These are phyloP conservation scores for Pseudogymnoascus sp. DNA, from an alignment of 2,329 filamentous ascomycete species.

Conservation along the genomic window DNA sequence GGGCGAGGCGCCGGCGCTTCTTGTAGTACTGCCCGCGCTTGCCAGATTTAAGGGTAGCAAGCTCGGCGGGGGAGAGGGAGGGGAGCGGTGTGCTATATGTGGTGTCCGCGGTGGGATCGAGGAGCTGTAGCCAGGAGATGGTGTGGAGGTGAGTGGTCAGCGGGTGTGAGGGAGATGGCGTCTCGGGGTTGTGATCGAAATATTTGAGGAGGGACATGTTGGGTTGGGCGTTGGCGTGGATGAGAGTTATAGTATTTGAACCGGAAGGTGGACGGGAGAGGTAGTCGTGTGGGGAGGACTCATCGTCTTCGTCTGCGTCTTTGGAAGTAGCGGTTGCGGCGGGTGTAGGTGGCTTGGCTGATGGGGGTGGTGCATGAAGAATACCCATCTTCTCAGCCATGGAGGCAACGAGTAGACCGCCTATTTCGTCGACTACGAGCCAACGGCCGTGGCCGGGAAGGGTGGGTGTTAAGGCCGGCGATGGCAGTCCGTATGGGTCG, in stretches of 20 bases:
- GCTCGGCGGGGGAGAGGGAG: constrained; percentile 47
- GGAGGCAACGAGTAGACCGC: constrained; percentile 60
- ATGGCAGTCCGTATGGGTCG: constrained; percentile 22
- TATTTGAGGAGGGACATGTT: constrained; percentile 84
- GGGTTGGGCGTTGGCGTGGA: constrained; percentile 77
- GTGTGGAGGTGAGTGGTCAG: constrained; percentile 74
- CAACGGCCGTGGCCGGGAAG: constrained; percentile 47
- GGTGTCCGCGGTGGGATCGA: constrained; percentile 67
- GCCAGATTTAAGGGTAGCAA: constrained; percentile 69
- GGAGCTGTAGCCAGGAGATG: constrained; percentile 85
- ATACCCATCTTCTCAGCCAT: constrained; percentile 65
- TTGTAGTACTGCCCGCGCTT: constrained; percentile 80
- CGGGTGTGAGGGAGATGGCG: constrained; percentile 62
- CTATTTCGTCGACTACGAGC: constrained; percentile 63
- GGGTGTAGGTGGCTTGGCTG: background rate
- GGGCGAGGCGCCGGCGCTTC: constrained; percentile 77
- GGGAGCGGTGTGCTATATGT: constrained; percentile 63
- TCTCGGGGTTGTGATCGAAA: constrained; percentile 72
- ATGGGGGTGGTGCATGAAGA: constrained; percentile 35
- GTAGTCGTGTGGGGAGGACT: constrained; percentile 24
- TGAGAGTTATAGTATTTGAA: constrained; percentile 70
- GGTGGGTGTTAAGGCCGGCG: background rate
- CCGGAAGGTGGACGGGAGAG: constrained; percentile 58
- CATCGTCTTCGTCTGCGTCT: constrained; percentile 13
- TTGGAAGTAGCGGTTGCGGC: background rate